Percentiles rank a stretch among this genome's conserved stretches.
Conservation (phyloP, 75 land plant species). For the Cryptomeria japonica region DNA sequence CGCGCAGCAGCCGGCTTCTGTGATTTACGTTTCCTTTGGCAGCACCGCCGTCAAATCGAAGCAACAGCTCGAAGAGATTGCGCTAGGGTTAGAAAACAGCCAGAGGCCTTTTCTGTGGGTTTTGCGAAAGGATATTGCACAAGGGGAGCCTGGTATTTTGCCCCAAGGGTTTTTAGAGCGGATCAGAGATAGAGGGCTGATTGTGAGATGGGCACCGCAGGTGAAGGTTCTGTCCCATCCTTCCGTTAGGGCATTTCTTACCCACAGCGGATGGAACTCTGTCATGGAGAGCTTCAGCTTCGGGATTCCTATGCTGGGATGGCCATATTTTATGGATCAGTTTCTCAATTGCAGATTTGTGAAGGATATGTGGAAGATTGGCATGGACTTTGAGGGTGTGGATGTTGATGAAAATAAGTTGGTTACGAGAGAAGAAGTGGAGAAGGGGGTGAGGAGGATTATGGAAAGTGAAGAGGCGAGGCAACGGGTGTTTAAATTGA, state of each 20-base stretch:
- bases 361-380: constrained; percentile 7
- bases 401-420: not conserved
- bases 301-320: constrained; percentile 6
- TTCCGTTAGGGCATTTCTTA: not conserved
- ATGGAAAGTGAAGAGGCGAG: not conserved
- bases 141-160: not conserved
- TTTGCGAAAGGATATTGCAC: constrained; percentile 8
- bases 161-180: not conserved
- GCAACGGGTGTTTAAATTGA: not conserved
- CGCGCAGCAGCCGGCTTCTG: constrained; percentile 37
- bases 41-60: constrained; percentile 13
- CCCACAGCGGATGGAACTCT: constrained; percentile 4
- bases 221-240: constrained; percentile 4
- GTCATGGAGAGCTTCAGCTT: constrained; percentile 1
- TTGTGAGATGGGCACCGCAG: not conserved
- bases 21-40: constrained; percentile 51
- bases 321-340: constrained; percentile 4
- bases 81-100: constrained; percentile 45
- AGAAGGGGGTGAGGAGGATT: not conserved
- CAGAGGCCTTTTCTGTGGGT: constrained; percentile 63
- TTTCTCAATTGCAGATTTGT: constrained; percentile 4
- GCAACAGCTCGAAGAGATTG: constrained; percentile 52
- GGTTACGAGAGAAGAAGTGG: not conserved
- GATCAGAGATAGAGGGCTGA: not conserved
- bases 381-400: not conserved